Evolutionary conservation across 441 rosid genomes (phyloP).

Genomic region (Populus hybrid): DNA sequence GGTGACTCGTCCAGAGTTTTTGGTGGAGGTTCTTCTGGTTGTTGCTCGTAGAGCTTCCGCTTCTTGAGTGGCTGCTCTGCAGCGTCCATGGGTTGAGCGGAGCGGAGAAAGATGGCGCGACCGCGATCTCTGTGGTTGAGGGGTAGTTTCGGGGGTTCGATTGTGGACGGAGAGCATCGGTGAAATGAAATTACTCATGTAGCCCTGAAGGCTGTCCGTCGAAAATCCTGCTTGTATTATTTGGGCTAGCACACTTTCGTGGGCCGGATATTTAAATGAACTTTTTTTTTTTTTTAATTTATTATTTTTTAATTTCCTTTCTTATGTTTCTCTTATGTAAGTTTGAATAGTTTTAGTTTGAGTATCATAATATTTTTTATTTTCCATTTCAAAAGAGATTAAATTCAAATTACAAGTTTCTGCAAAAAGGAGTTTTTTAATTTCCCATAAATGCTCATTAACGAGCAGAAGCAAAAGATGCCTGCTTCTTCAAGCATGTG

Average conservation of each 20-base stretch:
- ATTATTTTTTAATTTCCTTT: too few species aligned
- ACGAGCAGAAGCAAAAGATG: neutral
- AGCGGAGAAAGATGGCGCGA: neutral
- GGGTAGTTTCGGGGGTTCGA: neutral
- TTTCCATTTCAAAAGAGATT: too few species aligned
- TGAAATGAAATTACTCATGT: constrained; percentile 6
- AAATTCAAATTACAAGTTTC: too few species aligned
- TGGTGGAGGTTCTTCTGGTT: constrained; percentile 15
- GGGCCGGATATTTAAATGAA: too few species aligned
- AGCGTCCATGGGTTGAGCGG: constrained; percentile 48
- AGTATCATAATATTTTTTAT: too few species aligned
- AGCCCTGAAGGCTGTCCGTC: neutral
- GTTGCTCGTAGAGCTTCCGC: constrained; percentile 37
- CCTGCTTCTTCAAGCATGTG: neutral
- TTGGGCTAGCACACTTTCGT: too few species aligned
- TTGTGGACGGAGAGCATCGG: neutral
- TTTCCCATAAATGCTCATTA: too few species aligned
- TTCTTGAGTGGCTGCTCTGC: constrained; percentile 43
- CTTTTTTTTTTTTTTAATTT: too few species aligned
- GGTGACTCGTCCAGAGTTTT: constrained; percentile 31
- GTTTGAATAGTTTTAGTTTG: too few species aligned
- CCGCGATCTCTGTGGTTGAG: neutral
- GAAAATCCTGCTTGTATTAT: too few species aligned
- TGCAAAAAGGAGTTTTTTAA: too few species aligned
- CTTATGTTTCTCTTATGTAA: too few species aligned